Conservation (phyloP, 1,139 yeast species). For the Arxiozyma telluris region DNA sequence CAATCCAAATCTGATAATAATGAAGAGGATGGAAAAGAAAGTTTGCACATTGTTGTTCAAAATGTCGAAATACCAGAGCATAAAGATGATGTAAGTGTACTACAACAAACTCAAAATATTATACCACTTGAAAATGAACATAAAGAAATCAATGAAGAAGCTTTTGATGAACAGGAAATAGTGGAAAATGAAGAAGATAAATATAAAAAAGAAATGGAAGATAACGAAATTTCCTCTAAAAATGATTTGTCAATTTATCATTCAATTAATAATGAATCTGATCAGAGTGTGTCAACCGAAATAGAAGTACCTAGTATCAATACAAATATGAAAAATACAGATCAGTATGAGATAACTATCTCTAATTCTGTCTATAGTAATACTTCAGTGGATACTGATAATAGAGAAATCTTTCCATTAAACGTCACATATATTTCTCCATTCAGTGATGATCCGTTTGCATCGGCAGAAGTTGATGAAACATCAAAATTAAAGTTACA, state of each 20-base stretch:
- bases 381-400: constrained; percentile 11
- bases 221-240: not conserved
- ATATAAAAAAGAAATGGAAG: not conserved
- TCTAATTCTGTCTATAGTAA: constrained; percentile 17
- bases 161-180: not conserved
- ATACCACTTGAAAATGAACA: not conserved
- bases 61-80: not conserved
- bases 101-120: not conserved
- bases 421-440: constrained; percentile 15
- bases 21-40: not conserved
- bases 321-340: not conserved
- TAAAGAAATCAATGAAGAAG: not conserved
- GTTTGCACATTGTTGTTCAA: not conserved
- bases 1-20: not conserved
- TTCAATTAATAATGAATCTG: not conserved
- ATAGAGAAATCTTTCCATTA: constrained; percentile 5
- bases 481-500: constrained; percentile 7
- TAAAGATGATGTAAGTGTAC: not conserved
- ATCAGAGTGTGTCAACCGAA: not conserved
- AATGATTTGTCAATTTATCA: not conserved
- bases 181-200: not conserved
- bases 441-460: constrained; percentile 14
- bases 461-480: not conserved
- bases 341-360: constrained; percentile 12
- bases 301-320: not conserved